Base-by-base conservation (phyloP, 2,329 filamentous ascomycete genomes). In the Diaporthe sp. region DNA sequence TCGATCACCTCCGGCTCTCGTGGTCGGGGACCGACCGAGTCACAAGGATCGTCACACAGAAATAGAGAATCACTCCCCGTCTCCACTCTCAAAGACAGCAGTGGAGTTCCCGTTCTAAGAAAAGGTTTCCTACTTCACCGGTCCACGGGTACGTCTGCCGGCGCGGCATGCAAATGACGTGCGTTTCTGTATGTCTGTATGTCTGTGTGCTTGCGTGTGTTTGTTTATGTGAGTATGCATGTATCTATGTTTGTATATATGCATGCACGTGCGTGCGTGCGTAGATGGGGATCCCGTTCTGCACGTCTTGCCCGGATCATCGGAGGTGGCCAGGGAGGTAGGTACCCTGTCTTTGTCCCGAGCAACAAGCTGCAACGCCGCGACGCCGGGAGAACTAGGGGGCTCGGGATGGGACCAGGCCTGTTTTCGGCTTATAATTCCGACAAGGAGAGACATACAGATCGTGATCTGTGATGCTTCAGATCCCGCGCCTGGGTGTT, bases 361-460 rank as follows among this genome's bases (percentile, higher is more conserved):
- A 13, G 25, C 37, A 39, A 25, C 51, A 55, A 55, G 5, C 15
- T 13, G 13, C 28, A 28, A 58, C 55, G 55, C 61, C 44, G 61
- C 61, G 10, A 12, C 61, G 28, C 61, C 61, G 42, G 42, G 25
- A 47, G 42, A 47, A 65, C 42, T 49, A 25, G 61, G 57, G 39
- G 8, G 4, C 9, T n/a, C 31, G 20, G 25, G 17, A 6, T 39
- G 37, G 37, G 37, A 39, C 37, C 10, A 13, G 37, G 37, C 9
- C 6, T 20, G 20, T 67, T 49, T 25, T 67, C 61, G 63, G 44
- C 28, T 68, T 51, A 31, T 68, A 39, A 68, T 68, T 53, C 63
- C 63, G 63, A 53, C 47, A 53, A 25, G 63, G 63, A 68, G 44
- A 68, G 47, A 68, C 63, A 68, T 51, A 37, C 63, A 68, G 63